Percentiles rank a stretch among this genome's conserved stretches.
phyloP scores from a whole-genome alignment of 2,329 filamentous ascomycete species.

The Beauveria rudraprayagi region DNA sequence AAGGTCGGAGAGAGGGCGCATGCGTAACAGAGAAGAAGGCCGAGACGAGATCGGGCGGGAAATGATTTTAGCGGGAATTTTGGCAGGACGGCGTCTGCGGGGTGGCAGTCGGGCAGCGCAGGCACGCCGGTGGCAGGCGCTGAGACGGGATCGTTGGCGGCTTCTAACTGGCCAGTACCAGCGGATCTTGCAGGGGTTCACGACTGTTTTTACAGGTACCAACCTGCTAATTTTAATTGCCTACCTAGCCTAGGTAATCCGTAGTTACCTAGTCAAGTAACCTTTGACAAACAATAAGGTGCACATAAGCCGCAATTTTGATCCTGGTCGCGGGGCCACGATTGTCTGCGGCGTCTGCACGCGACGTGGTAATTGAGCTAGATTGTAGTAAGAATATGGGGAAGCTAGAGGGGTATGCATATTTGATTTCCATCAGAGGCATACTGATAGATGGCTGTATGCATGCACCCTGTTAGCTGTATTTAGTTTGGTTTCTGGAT shows the following conservation, averaged over 20 bases:
- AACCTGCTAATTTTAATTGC: neutral
- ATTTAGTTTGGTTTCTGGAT: neutral
- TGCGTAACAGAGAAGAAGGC: neutral
- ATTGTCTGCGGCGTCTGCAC: neutral
- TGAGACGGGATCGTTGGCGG: neutral
- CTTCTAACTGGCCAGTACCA: neutral
- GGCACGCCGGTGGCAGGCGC: neutral
- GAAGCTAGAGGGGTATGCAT: neutral
- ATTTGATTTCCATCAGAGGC: neutral
- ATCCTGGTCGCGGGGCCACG: neutral
- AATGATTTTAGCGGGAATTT: constrained; percentile 5
- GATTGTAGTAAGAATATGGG: constrained; percentile 1
- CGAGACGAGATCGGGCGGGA: constrained; percentile 3
- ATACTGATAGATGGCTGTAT: neutral
- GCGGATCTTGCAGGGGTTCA: too few relatives aligned
- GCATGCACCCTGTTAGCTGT: neutral
- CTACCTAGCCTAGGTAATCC: too few relatives aligned
- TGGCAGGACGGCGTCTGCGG: neutral
- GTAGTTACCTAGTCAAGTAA: too few relatives aligned
- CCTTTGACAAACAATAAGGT: neutral
- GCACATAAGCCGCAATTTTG: neutral
- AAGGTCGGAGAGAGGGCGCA: constrained; percentile 11
- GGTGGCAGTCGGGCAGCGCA: neutral
- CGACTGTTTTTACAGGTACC: too few relatives aligned
- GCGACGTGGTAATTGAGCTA: neutral